Evolutionary conservation across 1,139 yeast species (phyloP).

Genomic region (Pichiaceae sp.): DNA sequence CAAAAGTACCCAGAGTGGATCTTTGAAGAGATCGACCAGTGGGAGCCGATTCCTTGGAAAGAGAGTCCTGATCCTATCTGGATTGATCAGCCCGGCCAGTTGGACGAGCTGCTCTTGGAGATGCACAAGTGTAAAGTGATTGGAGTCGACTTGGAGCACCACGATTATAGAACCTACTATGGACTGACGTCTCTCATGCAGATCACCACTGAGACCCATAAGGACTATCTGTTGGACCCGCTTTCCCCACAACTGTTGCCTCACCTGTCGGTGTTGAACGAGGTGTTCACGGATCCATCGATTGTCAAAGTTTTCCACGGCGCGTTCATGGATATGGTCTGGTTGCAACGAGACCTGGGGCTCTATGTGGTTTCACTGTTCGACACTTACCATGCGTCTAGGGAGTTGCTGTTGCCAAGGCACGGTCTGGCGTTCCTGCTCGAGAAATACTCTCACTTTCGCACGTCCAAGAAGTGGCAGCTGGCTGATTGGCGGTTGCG

Average conservation of each 20-base stretch:
- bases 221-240: constrained; percentile 35
- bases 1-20: constrained; percentile 64
- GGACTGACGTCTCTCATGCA: constrained; percentile 95
- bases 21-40: constrained; percentile 26
- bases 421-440: constrained; percentile 79
- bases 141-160: constrained; percentile 97
- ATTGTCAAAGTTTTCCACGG: constrained; percentile 91
- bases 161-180: constrained; percentile 80
- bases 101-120: constrained; percentile 46
- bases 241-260: constrained; percentile 66
- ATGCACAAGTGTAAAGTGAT: constrained; percentile 50
- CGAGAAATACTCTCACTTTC: constrained; percentile 73
- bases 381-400: constrained; percentile 90
- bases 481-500: constrained; percentile 95
- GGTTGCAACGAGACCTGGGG: constrained; percentile 96
- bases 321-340: constrained; percentile 91
- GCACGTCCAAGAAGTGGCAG: constrained; percentile 90
- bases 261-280: constrained; percentile 59
- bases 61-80: constrained; percentile 50
- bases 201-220: constrained; percentile 57
- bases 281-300: constrained; percentile 69
- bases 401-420: constrained; percentile 66
- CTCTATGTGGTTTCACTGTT: constrained; percentile 81
- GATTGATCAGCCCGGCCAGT: constrained; percentile 54
- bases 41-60: constrained; percentile 59